phyloP scores from a whole-genome alignment of 345 rosid genomes.

The Mercurialis annua region DNA sequence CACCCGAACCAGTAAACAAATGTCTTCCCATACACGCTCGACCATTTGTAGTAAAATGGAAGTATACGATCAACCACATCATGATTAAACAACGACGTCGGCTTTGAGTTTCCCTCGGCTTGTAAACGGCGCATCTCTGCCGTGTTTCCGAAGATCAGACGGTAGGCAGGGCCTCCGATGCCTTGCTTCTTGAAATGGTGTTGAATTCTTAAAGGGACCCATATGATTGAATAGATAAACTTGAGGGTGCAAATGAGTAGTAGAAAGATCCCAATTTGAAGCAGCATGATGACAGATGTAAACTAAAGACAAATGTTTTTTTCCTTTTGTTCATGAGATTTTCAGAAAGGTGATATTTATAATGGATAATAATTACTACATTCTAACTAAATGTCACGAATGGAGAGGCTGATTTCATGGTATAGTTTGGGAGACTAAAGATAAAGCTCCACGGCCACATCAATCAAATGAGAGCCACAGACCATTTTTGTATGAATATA shows the following conservation, averaged over 20 bases:
- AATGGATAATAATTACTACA: too few species aligned
- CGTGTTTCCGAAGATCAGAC: slow-evolving; percentile 55
- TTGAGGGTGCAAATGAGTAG: slow-evolving; percentile 31
- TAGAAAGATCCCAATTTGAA: slow-evolving; percentile 14
- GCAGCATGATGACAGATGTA: background rate
- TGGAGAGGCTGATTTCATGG: too few species aligned
- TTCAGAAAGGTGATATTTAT: too few species aligned
- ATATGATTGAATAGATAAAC: slow-evolving; percentile 35
- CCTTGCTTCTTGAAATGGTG: slow-evolving; percentile 49
- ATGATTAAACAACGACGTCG: slow-evolving; percentile 35
- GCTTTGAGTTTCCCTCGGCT: slow-evolving; percentile 41
- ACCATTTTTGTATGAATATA: too few species aligned
- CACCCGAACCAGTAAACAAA: slow-evolving; percentile 81
- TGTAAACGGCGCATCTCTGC: slow-evolving; percentile 42
- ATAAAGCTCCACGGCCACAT: too few species aligned
- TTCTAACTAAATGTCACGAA: too few species aligned
- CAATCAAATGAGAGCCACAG: too few species aligned
- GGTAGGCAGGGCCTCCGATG: slow-evolving; percentile 58
- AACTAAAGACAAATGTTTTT: too few species aligned
- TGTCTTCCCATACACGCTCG: slow-evolving; percentile 48
- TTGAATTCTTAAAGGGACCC: slow-evolving; percentile 58
- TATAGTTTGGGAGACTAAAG: too few species aligned
- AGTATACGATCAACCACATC: slow-evolving; percentile 41
- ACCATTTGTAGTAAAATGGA: slow-evolving; percentile 64
- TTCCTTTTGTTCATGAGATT: too few species aligned